Base-by-base conservation (phyloP, 2,329 filamentous ascomycete genomes). In the Cadophora malorum region DNA sequence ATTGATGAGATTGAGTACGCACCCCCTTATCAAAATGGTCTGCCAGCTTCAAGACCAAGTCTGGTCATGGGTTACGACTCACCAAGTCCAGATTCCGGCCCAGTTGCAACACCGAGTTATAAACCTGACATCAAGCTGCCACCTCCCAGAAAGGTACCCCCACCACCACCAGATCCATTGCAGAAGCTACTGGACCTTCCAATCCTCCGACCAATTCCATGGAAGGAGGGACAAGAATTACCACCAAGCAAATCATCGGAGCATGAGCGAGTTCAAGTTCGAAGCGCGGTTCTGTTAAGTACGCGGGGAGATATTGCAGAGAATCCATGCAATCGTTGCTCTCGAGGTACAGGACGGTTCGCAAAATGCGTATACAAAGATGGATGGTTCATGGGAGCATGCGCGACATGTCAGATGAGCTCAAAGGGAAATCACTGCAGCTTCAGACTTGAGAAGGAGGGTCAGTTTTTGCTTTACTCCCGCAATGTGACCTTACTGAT, bases 401-500 rank as follows among this genome's bases (percentile, higher is more conserved):
- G 74, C 47, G 69, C 71, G n/a, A 74, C 72, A 16, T 75, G 74
- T 64, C 70, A 74, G 21, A 70, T 73, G 70, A 67, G 53, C 23
- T 70, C 70, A 9, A 71, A 71, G 33, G 73, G 72, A 3, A 72
- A 72, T 60, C 25, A 67, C 7, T 74, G 74, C 41, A 70, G 63
- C 65, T 52, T 74, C 16, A 69, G 73, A 38, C 65, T 49, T 12
- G 68, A 65, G 33, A 33, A 52, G 28, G 66, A 65, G 47, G 67
- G 71, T 69, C 35, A 47, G 63, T 28, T 16, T 58, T 21, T 31
- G 12, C 23, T 58, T 59, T 28, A 1, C 25, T 23, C 3, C 45
- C 19, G 14, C 28, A 35, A 45, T 61, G 38, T 16, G 9, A 9
- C 28, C 25, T n/a, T 23, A n/a, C 59, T 63, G 47, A 66, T 33